Evolutionary conservation across 768 basidiomycete species (phyloP).

Genomic region (Lentinula lateritia): DNA sequence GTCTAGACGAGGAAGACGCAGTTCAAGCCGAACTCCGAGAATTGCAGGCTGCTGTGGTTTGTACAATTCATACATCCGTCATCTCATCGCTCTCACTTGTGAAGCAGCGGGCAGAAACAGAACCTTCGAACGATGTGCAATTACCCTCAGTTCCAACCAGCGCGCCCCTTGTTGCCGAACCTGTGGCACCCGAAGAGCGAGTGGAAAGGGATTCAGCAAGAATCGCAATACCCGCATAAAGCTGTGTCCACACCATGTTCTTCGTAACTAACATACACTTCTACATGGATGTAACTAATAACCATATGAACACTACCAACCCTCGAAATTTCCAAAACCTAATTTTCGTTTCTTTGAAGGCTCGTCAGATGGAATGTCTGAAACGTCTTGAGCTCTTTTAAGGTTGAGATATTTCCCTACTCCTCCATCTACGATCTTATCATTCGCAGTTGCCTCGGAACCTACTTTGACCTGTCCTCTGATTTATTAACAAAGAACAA

Average conservation of each 20-base stretch:
- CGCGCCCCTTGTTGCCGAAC: slow-evolving; percentile 26
- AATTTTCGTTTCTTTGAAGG: slow-evolving; percentile 68
- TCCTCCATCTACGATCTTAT: slow-evolving; percentile 34
- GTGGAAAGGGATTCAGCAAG: slow-evolving; percentile 12
- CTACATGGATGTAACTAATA: neutral
- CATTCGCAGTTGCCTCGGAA: slow-evolving; percentile 25
- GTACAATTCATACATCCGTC: slow-evolving; percentile 13
- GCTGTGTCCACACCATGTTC: neutral
- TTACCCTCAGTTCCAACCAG: slow-evolving; percentile 52
- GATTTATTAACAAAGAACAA: neutral
- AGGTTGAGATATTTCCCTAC: slow-evolving; percentile 77
- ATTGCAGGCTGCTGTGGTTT: slow-evolving; percentile 60
- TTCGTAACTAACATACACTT: neutral
- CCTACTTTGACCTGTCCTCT: slow-evolving; percentile 57
- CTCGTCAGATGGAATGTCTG: slow-evolving; percentile 19
- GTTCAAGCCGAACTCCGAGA: slow-evolving; percentile 79
- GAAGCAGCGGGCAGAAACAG: slow-evolving; percentile 24
- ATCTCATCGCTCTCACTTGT: slow-evolving; percentile 4
- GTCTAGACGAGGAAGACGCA: slow-evolving; percentile 88
- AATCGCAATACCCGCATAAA: slow-evolving; percentile 30
- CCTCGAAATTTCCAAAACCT: slow-evolving; percentile 90
- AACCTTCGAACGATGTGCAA: slow-evolving; percentile 22
- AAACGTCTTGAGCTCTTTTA: slow-evolving; percentile 37
- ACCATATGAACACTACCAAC: slow-evolving; percentile 47
- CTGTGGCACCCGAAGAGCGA: neutral